Evolutionary conservation across 352 stramenopile species (phyloP).

Genomic region (Blastocystis sp.): DNA sequence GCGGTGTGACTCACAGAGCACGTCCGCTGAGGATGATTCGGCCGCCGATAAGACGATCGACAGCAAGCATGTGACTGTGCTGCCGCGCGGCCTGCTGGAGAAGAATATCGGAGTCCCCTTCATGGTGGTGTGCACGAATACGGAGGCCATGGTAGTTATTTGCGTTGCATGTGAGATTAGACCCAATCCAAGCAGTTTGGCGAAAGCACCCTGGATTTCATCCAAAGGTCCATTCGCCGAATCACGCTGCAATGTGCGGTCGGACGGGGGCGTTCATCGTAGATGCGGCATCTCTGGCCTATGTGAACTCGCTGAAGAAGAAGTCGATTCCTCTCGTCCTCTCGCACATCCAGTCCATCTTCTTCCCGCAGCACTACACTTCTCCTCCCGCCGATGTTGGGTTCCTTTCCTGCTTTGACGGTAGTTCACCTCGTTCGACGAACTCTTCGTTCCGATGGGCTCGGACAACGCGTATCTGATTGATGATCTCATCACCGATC

Average conservation of each 20-base stretch:
- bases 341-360: conserved; percentile 4
- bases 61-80: background rate
- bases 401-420: background rate
- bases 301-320: conserved; percentile 12
- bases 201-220: conserved; percentile 2
- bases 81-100: conserved; percentile 32
- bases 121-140: conserved; percentile 39
- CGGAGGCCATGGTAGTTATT: conserved; percentile 12
- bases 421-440: conserved; percentile 17
- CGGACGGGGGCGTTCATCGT: background rate
- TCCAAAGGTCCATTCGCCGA: conserved; percentile 7
- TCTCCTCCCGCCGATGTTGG: conserved; percentile 15
- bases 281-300: conserved; percentile 46
- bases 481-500: conserved; percentile 25
- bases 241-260: conserved; percentile 5
- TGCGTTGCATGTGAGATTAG: background rate
- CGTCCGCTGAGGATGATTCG: background rate
- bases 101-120: conserved; percentile 37
- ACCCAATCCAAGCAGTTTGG: conserved; percentile 23
- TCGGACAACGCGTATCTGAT: conserved; percentile 33
- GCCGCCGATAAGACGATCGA: background rate
- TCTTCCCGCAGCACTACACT: conserved; percentile 14
- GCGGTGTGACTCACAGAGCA: background rate
- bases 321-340: background rate
- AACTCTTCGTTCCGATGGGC: conserved; percentile 45